Percentiles rank a stretch among this genome's conserved stretches.
These are phyloP conservation scores for Sanghuangporus sanghuang DNA, from an alignment of 1,284 basidiomycete genomes.

Conservation along the genomic window DNA sequence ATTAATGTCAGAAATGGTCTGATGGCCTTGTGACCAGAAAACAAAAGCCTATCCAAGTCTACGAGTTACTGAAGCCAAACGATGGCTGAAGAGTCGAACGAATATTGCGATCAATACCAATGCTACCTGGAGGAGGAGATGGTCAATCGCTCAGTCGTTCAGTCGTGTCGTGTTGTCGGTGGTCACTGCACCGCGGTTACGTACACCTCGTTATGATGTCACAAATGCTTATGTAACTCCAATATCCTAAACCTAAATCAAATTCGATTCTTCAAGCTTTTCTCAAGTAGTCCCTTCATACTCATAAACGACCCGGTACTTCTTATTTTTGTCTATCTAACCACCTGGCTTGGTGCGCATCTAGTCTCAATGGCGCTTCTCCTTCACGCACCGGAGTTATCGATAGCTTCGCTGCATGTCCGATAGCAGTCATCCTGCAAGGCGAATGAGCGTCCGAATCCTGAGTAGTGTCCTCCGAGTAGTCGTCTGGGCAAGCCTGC, in stretches of 20 bases:
- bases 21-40: too few species aligned
- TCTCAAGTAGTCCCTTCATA: not conserved
- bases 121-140: too few species aligned
- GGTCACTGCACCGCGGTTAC: too few species aligned
- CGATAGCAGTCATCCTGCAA: constrained; percentile 37
- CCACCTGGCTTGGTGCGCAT: constrained; percentile 32
- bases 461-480: constrained; percentile 10
- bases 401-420: constrained; percentile 43
- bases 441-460: constrained; percentile 6
- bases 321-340: constrained; percentile 12
- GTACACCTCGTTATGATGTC: not conserved
- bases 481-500: constrained; percentile 19
- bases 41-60: too few species aligned
- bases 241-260: too few species aligned
- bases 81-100: too few species aligned
- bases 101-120: too few species aligned
- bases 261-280: too few species aligned
- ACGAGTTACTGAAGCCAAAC: too few species aligned
- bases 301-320: not conserved
- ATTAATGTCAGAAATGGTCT: too few species aligned
- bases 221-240: not conserved
- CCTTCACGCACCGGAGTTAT: constrained; percentile 40
- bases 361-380: constrained; percentile 30
- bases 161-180: too few species aligned
- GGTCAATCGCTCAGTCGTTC: too few species aligned